Percentiles rank a stretch among this genome's conserved stretches.
Evolutionary conservation across 164 flowering plant species (phyloP).

Genomic region (Nymphaea thermarum): DNA sequence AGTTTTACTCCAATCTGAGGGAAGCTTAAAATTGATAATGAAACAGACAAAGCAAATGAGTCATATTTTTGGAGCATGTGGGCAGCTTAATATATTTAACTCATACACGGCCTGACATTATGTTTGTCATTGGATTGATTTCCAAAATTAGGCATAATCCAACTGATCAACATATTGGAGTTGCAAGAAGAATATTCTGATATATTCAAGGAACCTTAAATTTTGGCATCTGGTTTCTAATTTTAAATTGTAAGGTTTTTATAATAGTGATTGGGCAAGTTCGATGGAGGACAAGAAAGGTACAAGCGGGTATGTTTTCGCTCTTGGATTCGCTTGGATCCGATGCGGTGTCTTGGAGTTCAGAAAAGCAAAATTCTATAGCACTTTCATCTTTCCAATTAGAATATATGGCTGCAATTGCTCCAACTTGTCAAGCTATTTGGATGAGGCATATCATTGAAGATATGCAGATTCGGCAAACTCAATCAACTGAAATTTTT

Average conservation of each 20-base stretch:
- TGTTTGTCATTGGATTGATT: neutral
- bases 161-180: neutral
- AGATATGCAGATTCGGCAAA: neutral
- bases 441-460: neutral
- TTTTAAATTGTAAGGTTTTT: neutral
- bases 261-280: neutral
- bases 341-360: slow-evolving; percentile 1
- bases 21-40: slow-evolving; percentile 1
- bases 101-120: slow-evolving; percentile 4
- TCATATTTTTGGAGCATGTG: neutral
- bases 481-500: neutral
- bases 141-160: slow-evolving; percentile 2
- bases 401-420: neutral
- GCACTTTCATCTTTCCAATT: slow-evolving; percentile 1
- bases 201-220: slow-evolving; percentile 1
- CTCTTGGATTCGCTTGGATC: too few species aligned
- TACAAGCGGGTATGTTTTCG: neutral
- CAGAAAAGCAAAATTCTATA: neutral
- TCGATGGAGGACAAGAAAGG: neutral
- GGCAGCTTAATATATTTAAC: slow-evolving; percentile 1
- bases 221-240: neutral
- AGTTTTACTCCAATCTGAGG: neutral
- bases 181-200: neutral
- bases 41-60: neutral
- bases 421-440: slow-evolving; percentile 1